These are phyloP conservation scores for Saturnispora diversa DNA, from an alignment of 805 yeast genomes.

Conservation along the genomic window DNA sequence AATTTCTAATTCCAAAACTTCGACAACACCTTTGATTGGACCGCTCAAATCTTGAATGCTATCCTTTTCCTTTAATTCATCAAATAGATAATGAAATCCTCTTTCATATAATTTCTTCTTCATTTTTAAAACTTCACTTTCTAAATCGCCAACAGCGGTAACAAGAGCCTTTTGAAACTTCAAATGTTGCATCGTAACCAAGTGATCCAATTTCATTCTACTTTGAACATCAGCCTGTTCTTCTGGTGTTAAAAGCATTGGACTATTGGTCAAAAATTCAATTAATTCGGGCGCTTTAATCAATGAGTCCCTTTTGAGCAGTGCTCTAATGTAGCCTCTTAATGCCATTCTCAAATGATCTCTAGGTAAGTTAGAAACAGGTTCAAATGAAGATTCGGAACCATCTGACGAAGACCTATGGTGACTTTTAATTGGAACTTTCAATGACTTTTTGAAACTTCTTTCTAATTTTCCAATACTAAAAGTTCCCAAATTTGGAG, in stretches of 20 bases:
- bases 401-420: constrained; percentile 2
- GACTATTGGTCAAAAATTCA: constrained; percentile 42
- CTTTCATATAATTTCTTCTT: constrained; percentile 25
- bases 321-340: constrained; percentile 46
- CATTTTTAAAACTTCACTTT: constrained; percentile 36
- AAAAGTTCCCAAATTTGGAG: constrained; percentile 6
- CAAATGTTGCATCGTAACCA: constrained; percentile 51
- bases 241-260: constrained; percentile 32
- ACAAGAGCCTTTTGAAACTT: constrained; percentile 57
- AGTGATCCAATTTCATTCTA: constrained; percentile 53
- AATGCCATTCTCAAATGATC: constrained; percentile 74
- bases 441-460: constrained; percentile 17
- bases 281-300: constrained; percentile 43
- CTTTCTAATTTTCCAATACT: constrained; percentile 20
- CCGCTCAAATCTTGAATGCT: constrained; percentile 55
- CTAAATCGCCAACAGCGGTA: constrained; percentile 25
- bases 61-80: constrained; percentile 46
- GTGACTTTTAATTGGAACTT: constrained; percentile 5
- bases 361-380: constrained; percentile 26
- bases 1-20: constrained; percentile 75
- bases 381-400: not conserved
- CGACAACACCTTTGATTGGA: constrained; percentile 58
- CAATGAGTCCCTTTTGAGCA: constrained; percentile 32
- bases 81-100: constrained; percentile 55
- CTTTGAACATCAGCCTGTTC: constrained; percentile 50